Evolutionary conservation across 768 basidiomycete genomes (phyloP).

Genomic region (Hericium alpestre): DNA sequence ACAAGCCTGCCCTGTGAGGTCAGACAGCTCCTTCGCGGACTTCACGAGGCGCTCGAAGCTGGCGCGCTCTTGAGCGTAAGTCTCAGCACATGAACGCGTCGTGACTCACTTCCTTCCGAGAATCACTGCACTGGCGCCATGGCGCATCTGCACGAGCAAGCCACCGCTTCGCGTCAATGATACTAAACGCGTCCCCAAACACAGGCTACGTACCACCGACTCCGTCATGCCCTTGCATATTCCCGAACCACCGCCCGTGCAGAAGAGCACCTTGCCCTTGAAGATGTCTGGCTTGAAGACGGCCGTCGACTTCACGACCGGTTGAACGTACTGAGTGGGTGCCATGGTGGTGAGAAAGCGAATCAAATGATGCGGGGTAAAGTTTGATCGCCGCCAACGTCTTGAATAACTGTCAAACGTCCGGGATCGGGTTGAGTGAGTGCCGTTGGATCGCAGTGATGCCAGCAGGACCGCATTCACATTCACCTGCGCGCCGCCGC

Average conservation of each 20-base stretch:
- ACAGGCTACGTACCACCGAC: conserved; percentile 47
- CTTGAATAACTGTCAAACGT: too few relatives aligned
- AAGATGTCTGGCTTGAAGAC: conserved; percentile 77
- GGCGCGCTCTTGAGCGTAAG: neutral
- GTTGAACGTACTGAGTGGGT: conserved; percentile 29
- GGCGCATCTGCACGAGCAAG: conserved; percentile 48
- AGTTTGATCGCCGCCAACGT: too few relatives aligned
- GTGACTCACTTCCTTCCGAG: conserved; percentile 72
- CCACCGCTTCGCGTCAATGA: too few relatives aligned
- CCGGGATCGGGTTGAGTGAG: too few relatives aligned
- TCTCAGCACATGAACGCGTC: neutral
- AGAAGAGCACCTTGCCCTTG: conserved; percentile 83
- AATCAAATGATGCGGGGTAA: too few relatives aligned
- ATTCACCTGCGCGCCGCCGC: too few relatives aligned
- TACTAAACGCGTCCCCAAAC: too few relatives aligned
- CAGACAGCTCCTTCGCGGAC: conserved; percentile 61
- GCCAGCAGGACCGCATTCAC: too few relatives aligned
- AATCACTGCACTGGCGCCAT: conserved; percentile 75
- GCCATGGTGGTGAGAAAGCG: conserved; percentile 23
- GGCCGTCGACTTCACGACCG: conserved; percentile 41
- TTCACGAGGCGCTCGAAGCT: conserved; percentile 65
- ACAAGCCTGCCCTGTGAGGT: conserved; percentile 60
- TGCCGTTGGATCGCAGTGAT: too few relatives aligned
- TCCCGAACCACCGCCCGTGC: conserved; percentile 86
- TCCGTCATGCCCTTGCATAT: conserved; percentile 88